These are phyloP conservation scores for Urostyla sp. DNA, from an alignment of 73 alveolate genomes.

Conservation along the genomic window DNA sequence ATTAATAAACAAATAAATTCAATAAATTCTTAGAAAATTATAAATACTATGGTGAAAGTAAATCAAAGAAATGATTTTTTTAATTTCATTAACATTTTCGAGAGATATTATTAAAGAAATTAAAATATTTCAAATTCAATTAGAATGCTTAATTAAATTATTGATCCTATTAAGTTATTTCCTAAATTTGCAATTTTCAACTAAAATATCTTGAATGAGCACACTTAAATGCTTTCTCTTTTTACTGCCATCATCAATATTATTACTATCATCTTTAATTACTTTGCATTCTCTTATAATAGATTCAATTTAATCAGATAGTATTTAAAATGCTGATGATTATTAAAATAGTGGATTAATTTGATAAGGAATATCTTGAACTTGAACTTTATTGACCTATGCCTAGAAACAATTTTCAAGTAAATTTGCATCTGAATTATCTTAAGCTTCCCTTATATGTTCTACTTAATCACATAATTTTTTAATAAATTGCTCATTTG, in stretches of 20 bases:
- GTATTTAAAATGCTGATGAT: not conserved
- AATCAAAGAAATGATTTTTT: too few relatives aligned
- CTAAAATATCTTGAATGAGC: not conserved
- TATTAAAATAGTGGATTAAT: too few relatives aligned
- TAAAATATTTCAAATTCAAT: too few relatives aligned
- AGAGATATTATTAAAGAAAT: too few relatives aligned
- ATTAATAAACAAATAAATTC: too few relatives aligned
- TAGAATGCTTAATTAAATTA: not conserved
- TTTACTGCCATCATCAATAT: slow-evolving; percentile 1
- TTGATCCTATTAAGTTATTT: slow-evolving; percentile 16
- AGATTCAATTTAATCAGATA: slow-evolving; percentile 35
- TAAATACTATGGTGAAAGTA: too few relatives aligned
- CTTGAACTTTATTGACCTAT: not conserved
- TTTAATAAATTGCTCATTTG: slow-evolving; percentile 4
- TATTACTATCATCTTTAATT: slow-evolving; percentile 13
- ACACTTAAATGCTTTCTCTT: not conserved
- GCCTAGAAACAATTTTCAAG: not conserved
- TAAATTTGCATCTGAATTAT: slow-evolving; percentile 1
- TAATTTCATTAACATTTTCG: too few relatives aligned
- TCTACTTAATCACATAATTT: slow-evolving; percentile 6
- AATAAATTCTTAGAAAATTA: too few relatives aligned
- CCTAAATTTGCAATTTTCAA: slow-evolving; percentile 34
- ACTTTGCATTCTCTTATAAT: slow-evolving; percentile 24
- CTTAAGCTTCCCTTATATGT: slow-evolving; percentile 19
- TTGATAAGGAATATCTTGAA: too few relatives aligned